Evolutionary conservation across 2,329 filamentous ascomycete genomes (phyloP).

Genomic region (Fusarium clavum): DNA sequence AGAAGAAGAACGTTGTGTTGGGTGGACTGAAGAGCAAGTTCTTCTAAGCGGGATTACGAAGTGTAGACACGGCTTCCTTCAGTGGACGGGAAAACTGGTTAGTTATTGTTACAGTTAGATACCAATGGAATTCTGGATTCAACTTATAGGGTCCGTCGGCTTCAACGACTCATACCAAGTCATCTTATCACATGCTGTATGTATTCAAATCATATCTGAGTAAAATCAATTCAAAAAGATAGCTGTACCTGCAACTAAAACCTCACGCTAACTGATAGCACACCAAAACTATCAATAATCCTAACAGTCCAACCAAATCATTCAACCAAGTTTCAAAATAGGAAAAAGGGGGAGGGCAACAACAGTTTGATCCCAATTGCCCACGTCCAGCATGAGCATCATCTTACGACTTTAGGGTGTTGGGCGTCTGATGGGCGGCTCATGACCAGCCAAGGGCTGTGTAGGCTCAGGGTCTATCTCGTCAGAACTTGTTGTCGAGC

Average conservation of each 20-base stretch:
- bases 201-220: neutral
- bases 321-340: neutral
- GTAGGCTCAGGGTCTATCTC: neutral
- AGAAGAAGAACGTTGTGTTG: slow-evolving; percentile 87
- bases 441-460: neutral
- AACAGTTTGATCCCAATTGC: neutral
- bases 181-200: neutral
- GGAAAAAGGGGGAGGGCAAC: neutral
- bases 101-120: slow-evolving; percentile 18
- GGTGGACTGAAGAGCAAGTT: slow-evolving; percentile 75
- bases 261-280: neutral
- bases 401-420: neutral
- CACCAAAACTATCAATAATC: neutral
- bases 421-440: neutral
- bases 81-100: neutral
- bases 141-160: neutral
- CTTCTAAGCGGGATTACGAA: slow-evolving; percentile 43
- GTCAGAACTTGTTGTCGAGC: neutral
- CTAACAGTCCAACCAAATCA: neutral
- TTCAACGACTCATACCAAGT: neutral
- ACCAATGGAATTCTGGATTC: slow-evolving; percentile 21
- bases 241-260: neutral
- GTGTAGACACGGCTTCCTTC: neutral
- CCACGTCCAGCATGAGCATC: neutral
- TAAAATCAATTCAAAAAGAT: neutral